Conservation (phyloP, 495 filamentous ascomycete genomes). For the Cercophora newfieldiana region DNA sequence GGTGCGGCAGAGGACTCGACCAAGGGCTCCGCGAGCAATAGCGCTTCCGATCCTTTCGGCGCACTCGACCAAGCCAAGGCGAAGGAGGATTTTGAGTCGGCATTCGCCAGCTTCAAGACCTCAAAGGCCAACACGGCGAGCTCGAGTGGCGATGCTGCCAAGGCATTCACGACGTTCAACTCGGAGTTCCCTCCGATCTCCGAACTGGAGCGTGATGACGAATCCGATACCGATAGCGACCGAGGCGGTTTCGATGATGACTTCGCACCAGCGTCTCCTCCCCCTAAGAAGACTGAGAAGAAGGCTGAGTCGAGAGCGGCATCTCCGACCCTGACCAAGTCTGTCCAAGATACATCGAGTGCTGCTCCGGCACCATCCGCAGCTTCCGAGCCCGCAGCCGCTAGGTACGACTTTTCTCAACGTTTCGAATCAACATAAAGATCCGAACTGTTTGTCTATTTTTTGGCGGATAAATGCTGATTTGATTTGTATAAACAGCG, state of each 20-base stretch:
- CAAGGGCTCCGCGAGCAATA: slow-evolving; percentile 19
- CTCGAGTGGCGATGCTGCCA: slow-evolving; percentile 32
- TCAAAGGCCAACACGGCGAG: slow-evolving; percentile 27
- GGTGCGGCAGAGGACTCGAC: slow-evolving; percentile 22
- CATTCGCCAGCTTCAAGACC: slow-evolving; percentile 63
- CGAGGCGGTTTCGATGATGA: slow-evolving; percentile 87
- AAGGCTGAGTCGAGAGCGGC: slow-evolving; percentile 27
- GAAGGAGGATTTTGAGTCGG: slow-evolving; percentile 77
- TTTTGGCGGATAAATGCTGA: background rate
- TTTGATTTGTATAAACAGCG: slow-evolving; percentile 16
- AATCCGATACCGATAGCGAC: slow-evolving; percentile 72
- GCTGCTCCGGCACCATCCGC: slow-evolving; percentile 19
- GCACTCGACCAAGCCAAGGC: slow-evolving; percentile 56
- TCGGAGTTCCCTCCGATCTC: slow-evolving; percentile 93
- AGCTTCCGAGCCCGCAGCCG: slow-evolving; percentile 24
- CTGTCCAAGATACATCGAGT: slow-evolving; percentile 14
- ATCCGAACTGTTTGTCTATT: background rate
- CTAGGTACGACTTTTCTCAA: slow-evolving; percentile 28
- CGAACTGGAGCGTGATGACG: slow-evolving; percentile 76
- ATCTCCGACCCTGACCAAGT: slow-evolving; percentile 29
- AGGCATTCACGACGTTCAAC: slow-evolving; percentile 49
- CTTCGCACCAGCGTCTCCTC: slow-evolving; percentile 74
- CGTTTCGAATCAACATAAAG: background rate
- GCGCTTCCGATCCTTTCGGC: slow-evolving; percentile 57
- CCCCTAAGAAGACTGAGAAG: slow-evolving; percentile 39